A percentile compares a stretch with the other conserved stretches of the same genome.
phyloP scores from a whole-genome alignment of 768 basidiomycete species.

The Auriculariales sp. region DNA sequence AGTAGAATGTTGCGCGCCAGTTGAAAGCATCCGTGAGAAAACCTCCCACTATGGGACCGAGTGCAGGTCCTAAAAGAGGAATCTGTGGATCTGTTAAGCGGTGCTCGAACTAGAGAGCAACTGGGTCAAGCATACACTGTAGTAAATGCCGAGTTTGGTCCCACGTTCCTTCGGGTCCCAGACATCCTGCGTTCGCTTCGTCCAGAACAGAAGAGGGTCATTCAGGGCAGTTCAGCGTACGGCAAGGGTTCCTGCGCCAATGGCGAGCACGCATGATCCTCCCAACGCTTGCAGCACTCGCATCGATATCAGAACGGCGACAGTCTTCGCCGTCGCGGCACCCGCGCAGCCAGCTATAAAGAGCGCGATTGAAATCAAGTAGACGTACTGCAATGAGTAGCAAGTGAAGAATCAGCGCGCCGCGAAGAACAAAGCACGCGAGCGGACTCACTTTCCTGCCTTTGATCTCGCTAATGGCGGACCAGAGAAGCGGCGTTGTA shows the following conservation, averaged over 20 bases:
- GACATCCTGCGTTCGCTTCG: too few relatives aligned
- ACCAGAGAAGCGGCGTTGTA: conserved; percentile 50
- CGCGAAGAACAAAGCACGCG: not conserved
- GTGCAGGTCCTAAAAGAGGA: conserved; percentile 19
- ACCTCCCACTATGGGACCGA: conserved; percentile 64
- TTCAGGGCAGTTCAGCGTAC: too few relatives aligned
- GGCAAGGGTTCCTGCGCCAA: conserved; percentile 66
- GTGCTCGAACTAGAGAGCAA: conserved; percentile 12
- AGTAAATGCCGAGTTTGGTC: conserved; percentile 67
- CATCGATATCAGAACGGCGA: conserved; percentile 50
- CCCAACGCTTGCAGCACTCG: conserved; percentile 55
- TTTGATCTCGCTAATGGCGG: conserved; percentile 54
- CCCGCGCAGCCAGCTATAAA: conserved; percentile 42
- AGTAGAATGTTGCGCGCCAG: conserved; percentile 80
- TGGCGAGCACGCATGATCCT: conserved; percentile 49
- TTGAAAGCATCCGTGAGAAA: conserved; percentile 45
- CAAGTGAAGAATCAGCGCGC: not conserved
- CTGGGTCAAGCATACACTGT: conserved; percentile 20
- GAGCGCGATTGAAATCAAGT: conserved; percentile 17
- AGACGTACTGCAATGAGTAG: conserved; percentile 10
- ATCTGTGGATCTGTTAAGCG: not conserved
- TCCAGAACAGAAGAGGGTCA: too few relatives aligned
- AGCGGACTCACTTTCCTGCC: conserved; percentile 44
- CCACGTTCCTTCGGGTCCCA: conserved; percentile 64
- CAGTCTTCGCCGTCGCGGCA: conserved; percentile 38